phyloP scores from a whole-genome alignment of 345 rosid species.

The Eucalyptus polyanthemos region DNA sequence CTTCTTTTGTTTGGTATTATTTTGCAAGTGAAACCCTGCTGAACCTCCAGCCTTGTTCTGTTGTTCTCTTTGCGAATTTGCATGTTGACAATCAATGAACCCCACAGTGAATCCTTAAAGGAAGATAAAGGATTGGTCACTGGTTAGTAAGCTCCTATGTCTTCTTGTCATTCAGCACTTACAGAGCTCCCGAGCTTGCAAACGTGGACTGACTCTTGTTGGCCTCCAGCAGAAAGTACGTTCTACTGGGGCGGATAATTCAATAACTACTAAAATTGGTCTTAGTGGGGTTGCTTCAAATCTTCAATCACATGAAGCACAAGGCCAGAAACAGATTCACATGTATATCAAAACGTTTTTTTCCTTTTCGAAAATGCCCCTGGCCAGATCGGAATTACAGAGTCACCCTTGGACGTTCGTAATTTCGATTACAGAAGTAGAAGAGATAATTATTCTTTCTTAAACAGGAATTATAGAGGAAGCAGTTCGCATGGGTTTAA shows the following conservation, averaged over 20 bases:
- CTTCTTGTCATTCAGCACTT: background rate
- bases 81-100: background rate
- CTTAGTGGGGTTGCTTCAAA: background rate
- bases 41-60: background rate
- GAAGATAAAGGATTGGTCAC: background rate
- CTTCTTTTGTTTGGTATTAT: too few relatives aligned
- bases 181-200: background rate
- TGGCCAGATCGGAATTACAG: background rate
- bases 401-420: background rate
- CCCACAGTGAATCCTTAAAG: background rate
- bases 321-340: background rate
- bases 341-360: background rate
- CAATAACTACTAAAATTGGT: background rate
- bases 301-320: background rate
- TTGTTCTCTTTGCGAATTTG: background rate
- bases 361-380: background rate
- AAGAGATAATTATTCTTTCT: background rate
- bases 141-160: background rate
- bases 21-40: background rate
- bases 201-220: background rate
- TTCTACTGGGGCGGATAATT: background rate
- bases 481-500: background rate
- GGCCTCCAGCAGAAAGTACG: background rate
- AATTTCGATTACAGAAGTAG: background rate
- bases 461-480: background rate